These are phyloP conservation scores for Tolypocladium amazonense DNA, from an alignment of 2,329 filamentous ascomycete species.

Conservation along the genomic window DNA sequence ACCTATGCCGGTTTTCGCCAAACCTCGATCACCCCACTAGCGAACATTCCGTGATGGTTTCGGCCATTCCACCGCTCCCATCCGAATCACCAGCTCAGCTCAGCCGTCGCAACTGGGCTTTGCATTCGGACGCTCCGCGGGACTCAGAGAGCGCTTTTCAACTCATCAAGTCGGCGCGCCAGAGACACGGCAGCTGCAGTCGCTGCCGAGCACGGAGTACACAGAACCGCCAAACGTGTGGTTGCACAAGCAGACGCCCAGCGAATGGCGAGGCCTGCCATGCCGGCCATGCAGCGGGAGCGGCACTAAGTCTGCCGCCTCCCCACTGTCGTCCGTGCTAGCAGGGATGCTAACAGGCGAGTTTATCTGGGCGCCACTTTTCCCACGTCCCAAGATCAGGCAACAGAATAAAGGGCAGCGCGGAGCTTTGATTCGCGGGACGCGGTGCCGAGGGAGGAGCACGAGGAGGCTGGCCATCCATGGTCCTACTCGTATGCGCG, in stretches of 20 bases:
- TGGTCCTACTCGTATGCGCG: not conserved
- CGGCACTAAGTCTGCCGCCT: not conserved
- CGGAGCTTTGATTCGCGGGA: not conserved
- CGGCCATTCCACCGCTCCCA: not conserved
- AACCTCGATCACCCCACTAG: not conserved
- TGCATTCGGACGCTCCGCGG: not conserved
- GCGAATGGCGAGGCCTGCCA: not conserved
- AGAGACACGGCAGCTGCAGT: not conserved
- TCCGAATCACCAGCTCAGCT: not conserved
- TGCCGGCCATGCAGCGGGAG: not conserved
- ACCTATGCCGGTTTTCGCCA: not conserved
- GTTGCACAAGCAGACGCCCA: not conserved
- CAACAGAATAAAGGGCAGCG: conserved; percentile 7
- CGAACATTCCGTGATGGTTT: not conserved
- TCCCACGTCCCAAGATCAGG: conserved; percentile 4
- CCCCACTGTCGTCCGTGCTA: not conserved
- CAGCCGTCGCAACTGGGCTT: not conserved
- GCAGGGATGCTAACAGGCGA: conserved; percentile 1
- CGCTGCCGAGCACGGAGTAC: not conserved
- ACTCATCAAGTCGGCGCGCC: not conserved
- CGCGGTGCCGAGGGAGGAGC: not conserved
- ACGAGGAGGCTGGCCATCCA: not conserved
- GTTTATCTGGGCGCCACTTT: conserved; percentile 1
- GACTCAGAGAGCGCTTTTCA: not conserved
- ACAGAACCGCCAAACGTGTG: not conserved